phyloP scores from a whole-genome alignment of 208 protist genomes.

The Leishmania guyanensis region DNA sequence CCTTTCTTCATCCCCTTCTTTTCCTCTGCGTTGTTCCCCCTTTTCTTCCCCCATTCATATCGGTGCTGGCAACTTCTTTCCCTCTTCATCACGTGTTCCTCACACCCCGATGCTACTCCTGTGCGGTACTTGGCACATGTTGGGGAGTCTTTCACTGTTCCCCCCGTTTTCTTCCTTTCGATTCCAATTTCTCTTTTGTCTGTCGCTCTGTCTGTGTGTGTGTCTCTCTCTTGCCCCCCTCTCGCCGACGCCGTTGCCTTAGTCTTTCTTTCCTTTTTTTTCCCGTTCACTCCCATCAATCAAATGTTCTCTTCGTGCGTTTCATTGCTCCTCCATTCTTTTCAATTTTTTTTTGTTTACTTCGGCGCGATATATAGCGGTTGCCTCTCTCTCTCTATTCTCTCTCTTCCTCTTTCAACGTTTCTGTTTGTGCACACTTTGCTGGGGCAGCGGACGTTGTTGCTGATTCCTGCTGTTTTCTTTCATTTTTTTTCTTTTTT shows the following conservation, averaged over 20 bases:
- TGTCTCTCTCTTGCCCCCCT: not conserved
- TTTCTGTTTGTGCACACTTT: not conserved
- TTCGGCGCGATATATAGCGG: not conserved
- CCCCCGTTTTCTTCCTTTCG: not conserved
- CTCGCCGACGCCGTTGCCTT: not conserved
- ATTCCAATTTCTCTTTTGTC: not conserved
- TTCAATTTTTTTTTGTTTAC: not conserved
- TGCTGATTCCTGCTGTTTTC: not conserved
- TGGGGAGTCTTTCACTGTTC: conserved; percentile 1
- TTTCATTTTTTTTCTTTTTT: not conserved
- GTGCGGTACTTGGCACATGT: too few relatives aligned
- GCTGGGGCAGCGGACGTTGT: not conserved
- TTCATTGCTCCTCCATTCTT: not conserved
- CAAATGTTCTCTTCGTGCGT: not conserved
- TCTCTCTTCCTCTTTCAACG: not conserved
- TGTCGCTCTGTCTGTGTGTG: too few relatives aligned
- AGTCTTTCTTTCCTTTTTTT: not conserved
- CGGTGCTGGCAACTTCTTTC: too few relatives aligned
- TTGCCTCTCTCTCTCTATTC: not conserved
- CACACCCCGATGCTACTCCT: too few relatives aligned
- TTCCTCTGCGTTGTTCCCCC: not conserved
- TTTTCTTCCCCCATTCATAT: not conserved
- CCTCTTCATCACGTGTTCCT: too few relatives aligned
- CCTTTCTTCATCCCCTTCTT: not conserved
- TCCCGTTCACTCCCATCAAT: not conserved